A percentile compares a stretch with the other conserved stretches of the same genome.
phyloP scores from a whole-genome alignment of 31 red algal species.

The Odonthalia washingtoniensis region DNA sequence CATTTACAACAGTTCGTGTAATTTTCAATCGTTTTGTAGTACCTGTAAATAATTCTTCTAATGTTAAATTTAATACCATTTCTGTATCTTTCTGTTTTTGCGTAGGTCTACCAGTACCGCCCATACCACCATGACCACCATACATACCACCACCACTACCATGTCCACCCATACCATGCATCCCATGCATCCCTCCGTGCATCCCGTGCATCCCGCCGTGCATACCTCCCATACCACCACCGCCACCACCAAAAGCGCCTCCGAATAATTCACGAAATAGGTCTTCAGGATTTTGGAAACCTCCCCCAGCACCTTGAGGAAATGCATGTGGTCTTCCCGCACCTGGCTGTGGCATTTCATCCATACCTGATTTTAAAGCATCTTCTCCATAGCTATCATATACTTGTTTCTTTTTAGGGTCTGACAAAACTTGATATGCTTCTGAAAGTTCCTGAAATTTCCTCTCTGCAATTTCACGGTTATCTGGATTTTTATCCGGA shows the following conservation, averaged over 20 bases:
- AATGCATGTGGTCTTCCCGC: slow-evolving; percentile 3
- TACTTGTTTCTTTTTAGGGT: slow-evolving; percentile 92
- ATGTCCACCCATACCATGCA: slow-evolving; percentile 75
- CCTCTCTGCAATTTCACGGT: slow-evolving; percentile 81
- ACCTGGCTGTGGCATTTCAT: slow-evolving; percentile 71
- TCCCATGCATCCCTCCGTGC: slow-evolving; percentile 72
- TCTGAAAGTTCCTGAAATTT: slow-evolving; percentile 97
- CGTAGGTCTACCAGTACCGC: slow-evolving; percentile 20
- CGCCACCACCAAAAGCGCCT: slow-evolving; percentile 55
- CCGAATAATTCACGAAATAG: slow-evolving; percentile 92
- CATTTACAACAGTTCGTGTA: slow-evolving; percentile 73
- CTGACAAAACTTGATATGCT: slow-evolving; percentile 93
- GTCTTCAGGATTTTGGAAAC: slow-evolving; percentile 86
- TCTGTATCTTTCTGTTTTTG: slow-evolving; percentile 91
- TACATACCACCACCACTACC: slow-evolving; percentile 68
- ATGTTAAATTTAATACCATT: slow-evolving; percentile 77
- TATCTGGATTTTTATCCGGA: slow-evolving; percentile 97
- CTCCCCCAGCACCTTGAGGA: slow-evolving; percentile 18
- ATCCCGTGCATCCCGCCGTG: slow-evolving; percentile 61
- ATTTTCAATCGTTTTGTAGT: slow-evolving; percentile 89
- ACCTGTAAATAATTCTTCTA: slow-evolving; percentile 93
- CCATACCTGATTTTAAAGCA: slow-evolving; percentile 82
- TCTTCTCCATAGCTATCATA: slow-evolving; percentile 99
- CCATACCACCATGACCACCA: slow-evolving; percentile 25
- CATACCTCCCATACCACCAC: slow-evolving; percentile 75